A percentile compares a stretch with the other conserved stretches of the same genome.
These are phyloP conservation scores for Candida chauliodis DNA, from an alignment of 805 yeast genomes.

Conservation along the genomic window DNA sequence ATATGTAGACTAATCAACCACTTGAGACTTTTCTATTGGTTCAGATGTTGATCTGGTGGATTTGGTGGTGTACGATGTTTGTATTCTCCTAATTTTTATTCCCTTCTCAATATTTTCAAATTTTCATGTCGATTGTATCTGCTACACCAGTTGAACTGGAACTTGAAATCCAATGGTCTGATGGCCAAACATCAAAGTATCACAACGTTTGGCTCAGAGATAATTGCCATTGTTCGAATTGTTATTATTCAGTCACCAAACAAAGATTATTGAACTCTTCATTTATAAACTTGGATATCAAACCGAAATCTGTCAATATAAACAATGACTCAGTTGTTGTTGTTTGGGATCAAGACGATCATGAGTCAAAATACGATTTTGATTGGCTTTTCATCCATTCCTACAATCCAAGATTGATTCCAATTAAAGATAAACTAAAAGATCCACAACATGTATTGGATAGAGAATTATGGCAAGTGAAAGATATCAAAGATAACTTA, in stretches of 20 bases:
- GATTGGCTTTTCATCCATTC: slow-evolving; percentile 49
- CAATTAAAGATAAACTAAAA: slow-evolving; percentile 21
- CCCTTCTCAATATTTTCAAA: not conserved
- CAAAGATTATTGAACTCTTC: slow-evolving; percentile 59
- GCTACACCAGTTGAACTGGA: not conserved
- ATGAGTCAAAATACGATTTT: slow-evolving; percentile 33
- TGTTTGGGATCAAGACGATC: slow-evolving; percentile 40
- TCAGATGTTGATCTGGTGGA: not conserved
- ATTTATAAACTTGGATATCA: slow-evolving; percentile 30
- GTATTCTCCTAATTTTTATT: too few species aligned
- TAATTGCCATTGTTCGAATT: slow-evolving; percentile 54
- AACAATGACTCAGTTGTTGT: slow-evolving; percentile 16
- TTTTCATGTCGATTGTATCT: slow-evolving; percentile 1
- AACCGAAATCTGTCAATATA: slow-evolving; percentile 14
- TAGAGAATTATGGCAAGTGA: slow-evolving; percentile 43
- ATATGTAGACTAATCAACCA: too few species aligned
- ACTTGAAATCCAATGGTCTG: slow-evolving; percentile 9
- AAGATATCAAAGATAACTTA: slow-evolving; percentile 32
- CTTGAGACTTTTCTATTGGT: too few species aligned
- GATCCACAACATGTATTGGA: slow-evolving; percentile 28
- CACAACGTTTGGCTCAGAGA: slow-evolving; percentile 65
- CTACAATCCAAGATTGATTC: slow-evolving; percentile 48
- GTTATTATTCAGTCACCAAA: slow-evolving; percentile 53
- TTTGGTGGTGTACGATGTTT: too few species aligned
- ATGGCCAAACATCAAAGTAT: slow-evolving; percentile 13